Conservation (phyloP, 2,329 filamentous ascomycete genomes). For the Chaetothyriales sp. region DNA sequence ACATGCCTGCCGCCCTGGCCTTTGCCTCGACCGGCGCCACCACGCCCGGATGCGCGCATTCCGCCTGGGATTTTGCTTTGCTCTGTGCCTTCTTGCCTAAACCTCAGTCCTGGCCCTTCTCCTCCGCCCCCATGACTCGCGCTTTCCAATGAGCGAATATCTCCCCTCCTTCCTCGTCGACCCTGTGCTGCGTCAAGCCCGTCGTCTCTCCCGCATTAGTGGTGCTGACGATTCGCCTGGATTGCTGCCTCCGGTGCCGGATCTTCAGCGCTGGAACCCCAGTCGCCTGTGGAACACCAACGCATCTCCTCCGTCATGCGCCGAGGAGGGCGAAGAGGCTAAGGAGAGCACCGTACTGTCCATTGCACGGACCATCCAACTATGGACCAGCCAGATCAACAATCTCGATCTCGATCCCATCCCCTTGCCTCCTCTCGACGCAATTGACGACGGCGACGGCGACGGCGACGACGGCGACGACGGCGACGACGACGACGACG, state of each 20-base stretch:
- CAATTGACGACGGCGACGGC: constrained; percentile 10
- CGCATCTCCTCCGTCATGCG: constrained; percentile 11
- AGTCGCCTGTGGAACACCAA: constrained; percentile 14
- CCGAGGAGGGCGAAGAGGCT: constrained; percentile 9
- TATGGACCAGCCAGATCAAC: constrained; percentile 18
- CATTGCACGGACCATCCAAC: constrained; percentile 15
- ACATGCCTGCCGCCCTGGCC: too few relatives aligned
- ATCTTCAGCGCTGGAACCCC: constrained; percentile 17
- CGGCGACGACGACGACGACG: neutral
- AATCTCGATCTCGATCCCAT: constrained; percentile 13
- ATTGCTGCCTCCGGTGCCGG: constrained; percentile 16
- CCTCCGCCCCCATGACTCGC: neutral
- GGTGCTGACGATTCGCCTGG: constrained; percentile 16
- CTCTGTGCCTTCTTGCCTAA: neutral
- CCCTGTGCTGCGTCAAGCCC: constrained; percentile 30
- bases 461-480: constrained; percentile 2
- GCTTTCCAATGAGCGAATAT: constrained; percentile 31
- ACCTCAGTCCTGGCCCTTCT: neutral
- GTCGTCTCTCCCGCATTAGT: constrained; percentile 25
- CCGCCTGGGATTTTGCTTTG: neutral
- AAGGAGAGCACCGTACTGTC: constrained; percentile 16
- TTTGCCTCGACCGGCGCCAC: too few relatives aligned
- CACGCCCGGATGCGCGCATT: too few relatives aligned
- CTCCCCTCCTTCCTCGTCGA: constrained; percentile 32
- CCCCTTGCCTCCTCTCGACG: constrained; percentile 16